Conservation (phyloP, 176 grass and related monocot species). For the Musa schizocarpa region DNA sequence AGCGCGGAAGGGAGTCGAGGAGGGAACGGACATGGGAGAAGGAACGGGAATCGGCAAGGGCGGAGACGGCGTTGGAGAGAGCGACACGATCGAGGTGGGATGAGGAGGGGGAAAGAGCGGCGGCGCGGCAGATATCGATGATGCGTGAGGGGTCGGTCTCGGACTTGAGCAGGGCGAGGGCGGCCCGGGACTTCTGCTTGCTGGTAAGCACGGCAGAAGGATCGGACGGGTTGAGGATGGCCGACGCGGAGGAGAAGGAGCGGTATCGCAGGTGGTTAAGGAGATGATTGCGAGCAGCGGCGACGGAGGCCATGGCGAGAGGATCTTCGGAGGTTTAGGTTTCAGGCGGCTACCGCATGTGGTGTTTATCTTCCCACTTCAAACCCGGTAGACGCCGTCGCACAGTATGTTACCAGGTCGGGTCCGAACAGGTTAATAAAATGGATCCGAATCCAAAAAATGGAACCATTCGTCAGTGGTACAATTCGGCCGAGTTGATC, state of each 20-base stretch:
- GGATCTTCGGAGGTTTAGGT: neutral
- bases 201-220: conserved; percentile 42
- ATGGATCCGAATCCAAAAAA: neutral
- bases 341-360: neutral
- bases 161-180: conserved; percentile 63
- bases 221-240: conserved; percentile 58
- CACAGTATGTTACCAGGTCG: neutral
- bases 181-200: conserved; percentile 60
- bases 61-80: conserved; percentile 52
- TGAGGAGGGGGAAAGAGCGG: conserved; percentile 41
- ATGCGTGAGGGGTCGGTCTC: conserved; percentile 52
- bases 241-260: conserved; percentile 31
- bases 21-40: conserved; percentile 40
- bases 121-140: conserved; percentile 71
- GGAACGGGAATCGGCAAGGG: conserved; percentile 23
- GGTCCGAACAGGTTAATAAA: neutral
- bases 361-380: no score
- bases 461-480: no score
- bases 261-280: conserved; percentile 27
- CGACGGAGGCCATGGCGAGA: conserved; percentile 35
- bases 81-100: conserved; percentile 54
- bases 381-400: neutral
- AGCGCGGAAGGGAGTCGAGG: conserved; percentile 24
- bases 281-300: conserved; percentile 32
- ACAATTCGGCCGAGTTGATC: no score